Base-by-base conservation (phyloP, 768 basidiomycete species). In the Pisolithus marmoratus region DNA sequence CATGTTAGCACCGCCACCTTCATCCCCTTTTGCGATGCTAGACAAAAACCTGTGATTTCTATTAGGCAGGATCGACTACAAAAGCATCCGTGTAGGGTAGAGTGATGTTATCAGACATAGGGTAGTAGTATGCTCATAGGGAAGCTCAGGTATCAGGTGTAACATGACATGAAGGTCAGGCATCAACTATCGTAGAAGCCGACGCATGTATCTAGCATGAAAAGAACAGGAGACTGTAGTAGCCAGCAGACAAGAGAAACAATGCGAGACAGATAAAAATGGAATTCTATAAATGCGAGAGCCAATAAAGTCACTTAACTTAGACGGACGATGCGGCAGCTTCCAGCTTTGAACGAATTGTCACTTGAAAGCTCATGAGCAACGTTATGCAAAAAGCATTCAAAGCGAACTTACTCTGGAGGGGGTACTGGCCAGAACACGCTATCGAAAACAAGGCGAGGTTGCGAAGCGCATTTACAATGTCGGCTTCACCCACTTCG, bases 1-100 rank as follows among this genome's bases (percentile, higher is more conserved):
- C 40, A 26, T 19, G 34, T 23, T 53, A 64, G 63, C 63, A 26
- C 60, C 64, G 9, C 64, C 59, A 29, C 36, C 58, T 1, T 50
- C 62, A 3, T 66, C 64, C 6, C 63, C 62, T 1, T 66, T 64
- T 40, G 56, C 64, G 20, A 57, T 65, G 17, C 23, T 64, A 43
- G 62, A 61, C 22, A 65, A 48, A n/a, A 36, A 47, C 5, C 61
- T 61, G 29, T 58, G 43, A 58, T 20, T 29, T 19, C 17, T 6
- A 24, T 11, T 49, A 20, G 37, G 26, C 8, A 17, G 47, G 23
- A 23, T 8, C 9, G 14, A 22, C 19, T 23, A 37, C 12, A 23
- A 22, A 38, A 48, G 8, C 23, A 15, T 15, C 12, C 15, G 34
- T 12, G 12, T 15, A 34, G 34, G 34, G 34, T 15, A 15, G 3